Conservation (phyloP, 371 early-diverging fungal genomes). For the Mortierella sp. region DNA sequence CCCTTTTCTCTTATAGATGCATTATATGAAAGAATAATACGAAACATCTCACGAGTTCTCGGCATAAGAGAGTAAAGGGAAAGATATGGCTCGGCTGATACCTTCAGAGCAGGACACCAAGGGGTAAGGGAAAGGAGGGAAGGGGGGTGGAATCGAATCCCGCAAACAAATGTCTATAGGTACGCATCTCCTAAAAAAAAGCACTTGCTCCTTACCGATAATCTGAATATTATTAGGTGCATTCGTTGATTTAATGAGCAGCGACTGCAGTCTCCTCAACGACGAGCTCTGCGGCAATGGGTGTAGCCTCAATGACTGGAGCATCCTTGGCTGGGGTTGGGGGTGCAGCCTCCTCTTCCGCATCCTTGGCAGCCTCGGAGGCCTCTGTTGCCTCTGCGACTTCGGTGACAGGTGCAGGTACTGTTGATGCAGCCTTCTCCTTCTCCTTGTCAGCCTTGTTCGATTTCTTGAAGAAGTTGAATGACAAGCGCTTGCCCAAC, state of each 20-base stretch:
- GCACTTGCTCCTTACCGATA: background rate
- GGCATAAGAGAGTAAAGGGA: background rate
- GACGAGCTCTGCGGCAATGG: conserved; percentile 23
- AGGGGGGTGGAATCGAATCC: background rate
- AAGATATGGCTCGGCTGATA: background rate
- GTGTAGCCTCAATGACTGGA: conserved; percentile 43
- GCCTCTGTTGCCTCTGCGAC: conserved; percentile 20
- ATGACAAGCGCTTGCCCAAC: conserved; percentile 43
- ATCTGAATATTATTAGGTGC: background rate
- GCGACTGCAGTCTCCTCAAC: conserved; percentile 55
- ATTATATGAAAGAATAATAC: background rate
- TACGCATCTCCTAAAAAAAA: background rate
- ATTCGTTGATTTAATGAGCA: conserved; percentile 19
- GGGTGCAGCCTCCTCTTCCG: conserved; percentile 24
- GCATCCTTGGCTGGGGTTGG: conserved; percentile 39
- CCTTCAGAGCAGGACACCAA: background rate
- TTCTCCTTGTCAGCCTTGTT: conserved; percentile 38
- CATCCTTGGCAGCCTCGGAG: conserved; percentile 7
- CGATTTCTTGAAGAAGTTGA: conserved; percentile 52
- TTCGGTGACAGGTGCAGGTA: conserved; percentile 24
- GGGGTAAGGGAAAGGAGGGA: background rate
- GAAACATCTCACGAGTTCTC: background rate
- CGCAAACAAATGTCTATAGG: background rate
- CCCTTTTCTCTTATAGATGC: background rate
- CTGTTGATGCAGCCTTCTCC: conserved; percentile 21